A percentile compares a stretch with the other conserved stretches of the same genome.
Conservation (phyloP, 495 filamentous ascomycete genomes). For the Cercophora samala region DNA sequence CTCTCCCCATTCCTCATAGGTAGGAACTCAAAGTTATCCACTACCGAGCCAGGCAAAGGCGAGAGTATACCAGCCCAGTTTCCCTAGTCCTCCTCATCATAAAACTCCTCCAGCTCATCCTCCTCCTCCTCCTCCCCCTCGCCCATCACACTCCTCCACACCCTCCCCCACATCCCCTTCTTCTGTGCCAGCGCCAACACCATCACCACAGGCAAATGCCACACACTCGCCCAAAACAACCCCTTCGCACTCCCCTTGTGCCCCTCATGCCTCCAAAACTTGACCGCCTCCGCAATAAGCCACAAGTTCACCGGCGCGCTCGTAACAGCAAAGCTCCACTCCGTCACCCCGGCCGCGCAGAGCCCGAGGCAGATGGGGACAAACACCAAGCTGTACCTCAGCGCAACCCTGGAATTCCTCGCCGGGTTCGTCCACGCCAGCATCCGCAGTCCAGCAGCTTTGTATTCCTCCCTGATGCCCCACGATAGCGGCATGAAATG, state of each 20-base stretch:
- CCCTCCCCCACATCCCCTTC: slow-evolving; percentile 86
- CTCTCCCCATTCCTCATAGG: not conserved
- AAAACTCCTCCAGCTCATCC: slow-evolving; percentile 46
- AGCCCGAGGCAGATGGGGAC: slow-evolving; percentile 83
- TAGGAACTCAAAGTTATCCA: not conserved
- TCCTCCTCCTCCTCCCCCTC: slow-evolving; percentile 48
- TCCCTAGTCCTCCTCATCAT: slow-evolving; percentile 27
- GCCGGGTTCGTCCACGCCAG: slow-evolving; percentile 83
- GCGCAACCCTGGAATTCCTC: slow-evolving; percentile 76
- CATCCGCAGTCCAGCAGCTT: slow-evolving; percentile 84
- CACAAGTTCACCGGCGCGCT: slow-evolving; percentile 82
- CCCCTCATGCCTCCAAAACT: slow-evolving; percentile 77
- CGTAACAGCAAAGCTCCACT: slow-evolving; percentile 77
- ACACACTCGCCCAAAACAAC: slow-evolving; percentile 96
- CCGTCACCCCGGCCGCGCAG: slow-evolving; percentile 79
- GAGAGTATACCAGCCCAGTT: no score
- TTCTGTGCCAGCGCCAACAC: slow-evolving; percentile 90
- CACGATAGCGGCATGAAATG: slow-evolving; percentile 94
- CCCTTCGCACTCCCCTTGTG: slow-evolving; percentile 76
- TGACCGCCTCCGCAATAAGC: slow-evolving; percentile 76
- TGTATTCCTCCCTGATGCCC: slow-evolving; percentile 85
- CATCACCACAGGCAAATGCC: slow-evolving; percentile 89
- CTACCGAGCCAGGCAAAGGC: not conserved
- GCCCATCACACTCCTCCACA: slow-evolving; percentile 68
- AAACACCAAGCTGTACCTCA: slow-evolving; percentile 83